These are phyloP conservation scores for Heteromeles arbutifolia DNA, from an alignment of 306 rosid genomes.

Conservation along the genomic window DNA sequence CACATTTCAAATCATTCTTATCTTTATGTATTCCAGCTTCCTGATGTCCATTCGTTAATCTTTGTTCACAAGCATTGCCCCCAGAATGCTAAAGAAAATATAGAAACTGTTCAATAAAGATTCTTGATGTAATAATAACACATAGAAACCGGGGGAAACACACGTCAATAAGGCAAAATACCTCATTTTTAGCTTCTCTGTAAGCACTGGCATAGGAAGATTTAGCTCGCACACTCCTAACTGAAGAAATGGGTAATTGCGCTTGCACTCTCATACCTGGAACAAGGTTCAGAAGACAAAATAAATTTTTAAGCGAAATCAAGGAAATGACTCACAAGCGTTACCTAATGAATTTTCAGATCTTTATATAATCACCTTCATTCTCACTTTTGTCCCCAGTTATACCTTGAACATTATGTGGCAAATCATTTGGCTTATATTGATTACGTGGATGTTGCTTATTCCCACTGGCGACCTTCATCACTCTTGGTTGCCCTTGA, in stretches of 20 bases:
- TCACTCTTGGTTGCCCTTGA: constrained; percentile 41
- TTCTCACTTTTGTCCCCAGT: constrained; percentile 40
- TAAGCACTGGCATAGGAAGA: constrained; percentile 32
- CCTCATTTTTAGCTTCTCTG: constrained; percentile 36
- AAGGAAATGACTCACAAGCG: constrained; percentile 53
- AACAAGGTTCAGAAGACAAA: constrained; percentile 44
- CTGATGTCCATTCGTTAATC: constrained; percentile 5
- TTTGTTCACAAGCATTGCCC: constrained; percentile 29
- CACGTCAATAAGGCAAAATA: constrained; percentile 17
- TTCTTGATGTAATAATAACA: constrained; percentile 8
- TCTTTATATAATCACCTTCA: constrained; percentile 35
- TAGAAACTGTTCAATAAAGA: constrained; percentile 13
- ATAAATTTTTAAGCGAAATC: constrained; percentile 29
- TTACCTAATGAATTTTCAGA: constrained; percentile 24
- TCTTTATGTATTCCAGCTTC: constrained; percentile 1
- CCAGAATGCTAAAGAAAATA: constrained; percentile 35
- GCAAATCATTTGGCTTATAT: constrained; percentile 22
- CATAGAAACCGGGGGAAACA: background rate
- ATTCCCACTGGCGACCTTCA: constrained; percentile 23
- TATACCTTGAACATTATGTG: constrained; percentile 25
- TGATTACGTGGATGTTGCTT: constrained; percentile 28
- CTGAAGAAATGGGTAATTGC: constrained; percentile 26
- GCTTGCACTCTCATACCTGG: constrained; percentile 46
- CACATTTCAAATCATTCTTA: constrained; percentile 6
- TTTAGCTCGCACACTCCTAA: constrained; percentile 31